A percentile compares a stretch with the other conserved stretches of the same genome.
Evolutionary conservation across 1,284 basidiomycete species (phyloP).

Genomic region (Rhodotorula sp.): DNA sequence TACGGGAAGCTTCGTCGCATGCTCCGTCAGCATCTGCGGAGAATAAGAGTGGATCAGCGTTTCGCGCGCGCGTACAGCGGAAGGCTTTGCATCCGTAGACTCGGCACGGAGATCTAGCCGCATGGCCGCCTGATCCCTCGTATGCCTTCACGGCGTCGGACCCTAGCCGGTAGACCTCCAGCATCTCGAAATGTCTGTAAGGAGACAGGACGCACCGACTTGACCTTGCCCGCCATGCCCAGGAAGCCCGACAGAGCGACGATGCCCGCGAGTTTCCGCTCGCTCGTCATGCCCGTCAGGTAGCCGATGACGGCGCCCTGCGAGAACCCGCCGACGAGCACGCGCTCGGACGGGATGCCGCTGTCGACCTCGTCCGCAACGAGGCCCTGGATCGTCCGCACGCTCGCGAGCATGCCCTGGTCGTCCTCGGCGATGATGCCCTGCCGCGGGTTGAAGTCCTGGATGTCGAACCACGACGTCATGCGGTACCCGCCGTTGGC

Average conservation of each 20-base stretch:
- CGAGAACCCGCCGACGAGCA: slow-evolving; percentile 75
- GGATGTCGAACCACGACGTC: slow-evolving; percentile 79
- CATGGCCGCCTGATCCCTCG: too few relatives aligned
- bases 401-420: slow-evolving; percentile 66
- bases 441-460: slow-evolving; percentile 55
- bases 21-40: slow-evolving; percentile 60
- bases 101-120: too few relatives aligned
- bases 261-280: slow-evolving; percentile 70
- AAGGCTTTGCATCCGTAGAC: too few relatives aligned
- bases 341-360: slow-evolving; percentile 58
- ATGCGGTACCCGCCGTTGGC: slow-evolving; percentile 63
- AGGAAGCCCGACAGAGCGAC: slow-evolving; percentile 75
- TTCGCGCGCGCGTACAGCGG: too few relatives aligned
- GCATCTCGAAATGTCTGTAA: neutral
- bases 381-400: slow-evolving; percentile 64
- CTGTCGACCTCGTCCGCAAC: slow-evolving; percentile 71
- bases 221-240: slow-evolving; percentile 65
- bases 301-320: slow-evolving; percentile 60
- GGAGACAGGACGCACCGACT: slow-evolving; percentile 57
- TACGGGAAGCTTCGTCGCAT: slow-evolving; percentile 60
- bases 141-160: too few relatives aligned
- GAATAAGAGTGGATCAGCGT: neutral
- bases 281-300: slow-evolving; percentile 67
- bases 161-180: too few relatives aligned
- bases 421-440: slow-evolving; percentile 64